Evolutionary conservation across 495 filamentous ascomycete genomes (phyloP).

Genomic region (Filosporella fistucella): DNA sequence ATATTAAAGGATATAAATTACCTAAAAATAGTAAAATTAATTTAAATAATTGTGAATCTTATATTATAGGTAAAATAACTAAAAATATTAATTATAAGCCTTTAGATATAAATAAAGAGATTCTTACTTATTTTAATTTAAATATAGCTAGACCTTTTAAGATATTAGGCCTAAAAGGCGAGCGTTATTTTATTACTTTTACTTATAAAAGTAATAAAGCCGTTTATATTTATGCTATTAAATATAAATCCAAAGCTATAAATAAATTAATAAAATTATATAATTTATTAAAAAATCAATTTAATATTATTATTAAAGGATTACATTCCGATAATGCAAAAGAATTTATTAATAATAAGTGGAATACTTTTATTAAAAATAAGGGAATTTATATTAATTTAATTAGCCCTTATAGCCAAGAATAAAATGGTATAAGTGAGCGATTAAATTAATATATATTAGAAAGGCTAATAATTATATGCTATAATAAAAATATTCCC

Average conservation of each 20-base stretch:
- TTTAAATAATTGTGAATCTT: conserved; percentile 4
- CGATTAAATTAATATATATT: conserved; percentile 8
- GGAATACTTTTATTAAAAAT: not conserved
- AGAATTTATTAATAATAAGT: conserved; percentile 8
- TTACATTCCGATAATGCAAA: conserved; percentile 5
- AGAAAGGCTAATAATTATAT: conserved; percentile 3
- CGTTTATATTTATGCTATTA: conserved; percentile 8
- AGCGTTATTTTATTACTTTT: conserved; percentile 8
- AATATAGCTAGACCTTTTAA: conserved; percentile 9
- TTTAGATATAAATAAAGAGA: not conserved
- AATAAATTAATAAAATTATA: not conserved
- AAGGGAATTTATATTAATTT: conserved; percentile 1
- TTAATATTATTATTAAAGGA: conserved; percentile 8
- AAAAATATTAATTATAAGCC: conserved; percentile 9
- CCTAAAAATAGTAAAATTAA: not conserved
- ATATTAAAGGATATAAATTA: not conserved
- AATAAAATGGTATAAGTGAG: conserved; percentile 5
- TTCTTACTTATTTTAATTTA: not conserved
- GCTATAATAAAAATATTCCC: conserved; percentile 7
- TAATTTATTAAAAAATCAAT: conserved; percentile 5
- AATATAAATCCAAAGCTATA: conserved; percentile 1
- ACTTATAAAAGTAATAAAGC: conserved; percentile 1
- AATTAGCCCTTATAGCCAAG: conserved; percentile 1
- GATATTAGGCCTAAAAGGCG: conserved; percentile 2
- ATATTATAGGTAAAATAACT: not conserved